phyloP scores from a whole-genome alignment of 352 stramenopile genomes.

The Thalassiosira sp. region DNA sequence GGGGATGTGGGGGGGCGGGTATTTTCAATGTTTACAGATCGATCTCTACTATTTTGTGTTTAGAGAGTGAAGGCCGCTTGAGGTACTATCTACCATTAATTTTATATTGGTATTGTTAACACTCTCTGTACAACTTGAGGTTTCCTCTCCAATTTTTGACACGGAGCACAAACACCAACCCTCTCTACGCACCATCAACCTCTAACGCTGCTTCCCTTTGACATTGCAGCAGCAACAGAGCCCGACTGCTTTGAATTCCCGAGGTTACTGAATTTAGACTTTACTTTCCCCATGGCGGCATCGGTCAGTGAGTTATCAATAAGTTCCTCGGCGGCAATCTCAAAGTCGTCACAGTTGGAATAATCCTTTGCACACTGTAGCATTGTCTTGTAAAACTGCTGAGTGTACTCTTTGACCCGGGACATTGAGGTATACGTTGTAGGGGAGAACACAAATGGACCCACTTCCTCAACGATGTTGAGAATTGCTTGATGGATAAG shows the following conservation, averaged over 20 bases:
- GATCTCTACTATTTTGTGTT: no score
- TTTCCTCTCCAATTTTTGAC: no score
- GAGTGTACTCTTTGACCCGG: slow-evolving; percentile 3
- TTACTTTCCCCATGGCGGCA: background rate
- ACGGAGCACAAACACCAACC: no score
- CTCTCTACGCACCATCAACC: no score
- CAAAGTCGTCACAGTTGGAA: background rate
- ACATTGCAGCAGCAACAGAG: slow-evolving; percentile 1
- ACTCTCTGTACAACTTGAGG: no score
- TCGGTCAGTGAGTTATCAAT: slow-evolving; percentile 1
- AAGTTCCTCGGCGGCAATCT: background rate
- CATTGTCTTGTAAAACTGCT: slow-evolving; percentile 6
- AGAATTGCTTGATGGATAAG: slow-evolving; percentile 9
- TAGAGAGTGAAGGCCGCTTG: no score
- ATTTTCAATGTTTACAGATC: no score
- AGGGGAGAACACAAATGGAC: slow-evolving; percentile 12
- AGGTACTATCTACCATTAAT: no score
- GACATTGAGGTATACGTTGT: slow-evolving; percentile 2
- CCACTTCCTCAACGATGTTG: slow-evolving; percentile 1
- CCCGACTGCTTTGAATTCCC: background rate
- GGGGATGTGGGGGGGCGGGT: no score
- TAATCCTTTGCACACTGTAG: slow-evolving; percentile 5
- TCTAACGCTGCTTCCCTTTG: slow-evolving; percentile 5
- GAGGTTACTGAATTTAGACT: background rate
- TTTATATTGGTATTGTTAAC: no score